A percentile compares a stretch with the other conserved stretches of the same genome.
Conservation (phyloP, 768 basidiomycete genomes). For the Sarcodon aspratus region DNA sequence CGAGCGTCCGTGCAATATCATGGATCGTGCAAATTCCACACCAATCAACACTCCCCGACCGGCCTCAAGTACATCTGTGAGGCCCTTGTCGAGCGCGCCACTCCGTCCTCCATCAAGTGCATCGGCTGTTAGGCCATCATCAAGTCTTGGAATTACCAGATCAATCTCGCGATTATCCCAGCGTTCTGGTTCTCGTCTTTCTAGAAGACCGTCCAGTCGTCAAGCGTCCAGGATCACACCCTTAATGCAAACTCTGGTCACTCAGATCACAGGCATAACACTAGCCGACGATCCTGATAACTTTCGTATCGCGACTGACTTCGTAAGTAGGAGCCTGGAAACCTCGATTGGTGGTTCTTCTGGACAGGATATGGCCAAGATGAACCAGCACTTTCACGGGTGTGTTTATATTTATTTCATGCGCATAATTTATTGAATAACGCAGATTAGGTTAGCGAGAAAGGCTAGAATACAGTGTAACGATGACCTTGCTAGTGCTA, state of each 20-base stretch:
- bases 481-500: slow-evolving; percentile 48
- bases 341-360: slow-evolving; percentile 43
- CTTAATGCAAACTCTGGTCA: slow-evolving; percentile 41
- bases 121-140: slow-evolving; percentile 32
- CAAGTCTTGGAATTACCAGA: slow-evolving; percentile 19
- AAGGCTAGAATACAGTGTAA: slow-evolving; percentile 63
- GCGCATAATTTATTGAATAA: slow-evolving; percentile 2
- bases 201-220: slow-evolving; percentile 40
- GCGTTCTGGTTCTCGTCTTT: slow-evolving; percentile 18
- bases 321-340: slow-evolving; percentile 49
- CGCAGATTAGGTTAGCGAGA: slow-evolving; percentile 34
- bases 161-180: slow-evolving; percentile 18
- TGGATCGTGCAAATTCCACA: too few species aligned
- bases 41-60: background rate
- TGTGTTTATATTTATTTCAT: slow-evolving; percentile 20
- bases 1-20: too few species aligned
- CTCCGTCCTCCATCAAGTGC: slow-evolving; percentile 35
- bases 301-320: slow-evolving; percentile 39
- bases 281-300: slow-evolving; percentile 30
- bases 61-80: slow-evolving; percentile 5
- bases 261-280: slow-evolving; percentile 40
- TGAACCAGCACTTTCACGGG: slow-evolving; percentile 47
- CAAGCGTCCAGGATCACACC: slow-evolving; percentile 41
- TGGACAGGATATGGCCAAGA: slow-evolving; percentile 40
- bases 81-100: slow-evolving; percentile 26